Conservation (phyloP, 1,139 yeast species). For the Geotrichum fermentans region DNA sequence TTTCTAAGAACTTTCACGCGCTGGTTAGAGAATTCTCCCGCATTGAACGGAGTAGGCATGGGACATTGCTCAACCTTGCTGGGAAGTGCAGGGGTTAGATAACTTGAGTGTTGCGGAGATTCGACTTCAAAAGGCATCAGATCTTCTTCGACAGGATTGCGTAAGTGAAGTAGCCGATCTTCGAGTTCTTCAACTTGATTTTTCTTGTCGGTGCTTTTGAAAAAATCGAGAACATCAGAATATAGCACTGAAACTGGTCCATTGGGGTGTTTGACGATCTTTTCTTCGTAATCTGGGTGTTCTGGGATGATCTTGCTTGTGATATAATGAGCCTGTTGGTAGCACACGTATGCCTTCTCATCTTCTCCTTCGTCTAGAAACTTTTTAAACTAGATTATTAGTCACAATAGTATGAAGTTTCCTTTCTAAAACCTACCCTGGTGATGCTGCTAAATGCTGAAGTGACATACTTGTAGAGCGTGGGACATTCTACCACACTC, state of each 20-base stretch:
- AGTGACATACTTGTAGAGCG: not conserved
- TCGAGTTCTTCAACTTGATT: conserved; percentile 10
- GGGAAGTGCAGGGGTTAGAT: not conserved
- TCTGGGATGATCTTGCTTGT: conserved; percentile 20
- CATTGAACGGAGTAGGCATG: not conserved
- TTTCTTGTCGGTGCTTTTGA: not conserved
- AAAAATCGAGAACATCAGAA: conserved; percentile 6
- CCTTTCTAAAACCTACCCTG: conserved; percentile 1
- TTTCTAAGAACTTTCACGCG: not conserved
- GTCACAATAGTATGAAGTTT: not conserved
- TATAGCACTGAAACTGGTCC: conserved; percentile 9
- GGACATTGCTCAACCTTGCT: not conserved
- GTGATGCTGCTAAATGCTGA: not conserved
- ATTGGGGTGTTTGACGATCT: conserved; percentile 12
- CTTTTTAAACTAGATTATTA: conserved; percentile 4
- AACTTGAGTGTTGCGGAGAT: not conserved
- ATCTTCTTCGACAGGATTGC: not conserved
- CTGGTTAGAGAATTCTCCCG: not conserved
- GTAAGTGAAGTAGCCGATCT: not conserved
- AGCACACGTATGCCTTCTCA: conserved; percentile 19
- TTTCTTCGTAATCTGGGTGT: conserved; percentile 15
- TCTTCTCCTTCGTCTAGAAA: conserved; percentile 10
- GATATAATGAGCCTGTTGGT: conserved; percentile 18
- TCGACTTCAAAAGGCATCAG: not conserved
- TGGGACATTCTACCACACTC: conserved; percentile 5